These are phyloP conservation scores for Dendrobium nobile DNA, from an alignment of 106 monocot genomes.

Conservation along the genomic window DNA sequence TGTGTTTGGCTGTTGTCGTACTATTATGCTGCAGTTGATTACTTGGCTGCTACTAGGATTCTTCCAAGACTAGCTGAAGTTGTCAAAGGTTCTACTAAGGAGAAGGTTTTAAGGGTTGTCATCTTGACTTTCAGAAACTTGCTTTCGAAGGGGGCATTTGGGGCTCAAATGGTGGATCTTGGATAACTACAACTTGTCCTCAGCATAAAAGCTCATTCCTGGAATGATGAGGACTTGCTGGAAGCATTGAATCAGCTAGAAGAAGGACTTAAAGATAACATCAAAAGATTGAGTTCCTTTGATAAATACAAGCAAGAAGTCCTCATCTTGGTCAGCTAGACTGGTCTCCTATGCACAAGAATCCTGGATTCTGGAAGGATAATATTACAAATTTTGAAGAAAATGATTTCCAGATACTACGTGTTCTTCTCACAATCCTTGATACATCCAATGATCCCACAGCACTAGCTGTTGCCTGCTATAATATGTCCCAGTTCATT, in stretches of 20 bases:
- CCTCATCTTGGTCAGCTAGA: constrained; percentile 89
- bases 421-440: constrained; percentile 76
- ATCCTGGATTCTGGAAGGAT: constrained; percentile 93
- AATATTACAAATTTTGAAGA: constrained; percentile 95
- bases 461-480: constrained; percentile 81
- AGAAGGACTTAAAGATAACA: constrained; percentile 73
- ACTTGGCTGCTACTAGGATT: constrained; percentile 64
- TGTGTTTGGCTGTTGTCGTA: constrained; percentile 95
- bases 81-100: constrained; percentile 91
- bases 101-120: constrained; percentile 96
- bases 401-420: constrained; percentile 96
- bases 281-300: constrained; percentile 82
- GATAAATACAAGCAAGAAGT: constrained; percentile 99
- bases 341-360: constrained; percentile 99
- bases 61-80: constrained; percentile 81
- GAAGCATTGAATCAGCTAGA: constrained; percentile 82
- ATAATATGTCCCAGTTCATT: constrained; percentile 86
- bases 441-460: constrained; percentile 88
- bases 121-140: constrained; percentile 85
- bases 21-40: constrained; percentile 84
- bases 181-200: constrained; percentile 89
- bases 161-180: constrained; percentile 89
- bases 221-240: constrained; percentile 99
- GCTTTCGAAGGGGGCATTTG: constrained; percentile 71
- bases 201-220: constrained; percentile 82